Conservation (phyloP, 345 rosid species). For the Hevea brasiliensis region DNA sequence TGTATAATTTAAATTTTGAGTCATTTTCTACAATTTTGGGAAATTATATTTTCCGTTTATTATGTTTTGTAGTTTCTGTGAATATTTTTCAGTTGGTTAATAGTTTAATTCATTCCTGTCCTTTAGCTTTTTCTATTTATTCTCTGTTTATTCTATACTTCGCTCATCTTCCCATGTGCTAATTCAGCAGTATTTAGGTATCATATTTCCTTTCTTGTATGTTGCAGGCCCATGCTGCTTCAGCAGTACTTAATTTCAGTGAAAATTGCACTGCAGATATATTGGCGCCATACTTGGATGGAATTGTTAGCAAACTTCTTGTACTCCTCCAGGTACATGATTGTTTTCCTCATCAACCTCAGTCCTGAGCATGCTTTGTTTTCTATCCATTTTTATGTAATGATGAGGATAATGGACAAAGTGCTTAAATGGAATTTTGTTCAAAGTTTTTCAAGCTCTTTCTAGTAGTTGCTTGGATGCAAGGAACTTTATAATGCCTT, state of each 20-base stretch:
- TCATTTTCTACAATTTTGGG: neutral
- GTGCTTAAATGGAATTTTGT: too few relatives aligned
- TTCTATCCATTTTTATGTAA: neutral
- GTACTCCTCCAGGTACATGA: conserved; percentile 73
- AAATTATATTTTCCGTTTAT: neutral
- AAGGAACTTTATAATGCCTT: too few relatives aligned
- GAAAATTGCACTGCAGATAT: conserved; percentile 95
- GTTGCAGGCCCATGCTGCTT: conserved; percentile 95
- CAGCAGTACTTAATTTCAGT: conserved; percentile 95
- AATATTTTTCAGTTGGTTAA: neutral
- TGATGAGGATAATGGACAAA: neutral
- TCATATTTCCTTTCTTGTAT: neutral
- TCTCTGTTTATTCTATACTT: neutral
- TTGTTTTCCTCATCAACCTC: neutral
- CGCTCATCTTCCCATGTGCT: neutral
- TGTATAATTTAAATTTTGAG: neutral
- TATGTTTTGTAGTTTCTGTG: neutral
- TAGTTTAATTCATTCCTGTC: neutral
- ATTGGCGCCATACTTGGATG: conserved; percentile 78
- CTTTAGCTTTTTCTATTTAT: neutral
- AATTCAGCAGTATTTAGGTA: too few relatives aligned
- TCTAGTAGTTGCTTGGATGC: neutral
- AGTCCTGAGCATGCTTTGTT: neutral
- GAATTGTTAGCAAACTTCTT: conserved; percentile 89
- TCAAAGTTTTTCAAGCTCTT: neutral